These are phyloP conservation scores for Akanthomyces uredinophilus DNA, from an alignment of 2,329 filamentous ascomycete species.

Conservation along the genomic window DNA sequence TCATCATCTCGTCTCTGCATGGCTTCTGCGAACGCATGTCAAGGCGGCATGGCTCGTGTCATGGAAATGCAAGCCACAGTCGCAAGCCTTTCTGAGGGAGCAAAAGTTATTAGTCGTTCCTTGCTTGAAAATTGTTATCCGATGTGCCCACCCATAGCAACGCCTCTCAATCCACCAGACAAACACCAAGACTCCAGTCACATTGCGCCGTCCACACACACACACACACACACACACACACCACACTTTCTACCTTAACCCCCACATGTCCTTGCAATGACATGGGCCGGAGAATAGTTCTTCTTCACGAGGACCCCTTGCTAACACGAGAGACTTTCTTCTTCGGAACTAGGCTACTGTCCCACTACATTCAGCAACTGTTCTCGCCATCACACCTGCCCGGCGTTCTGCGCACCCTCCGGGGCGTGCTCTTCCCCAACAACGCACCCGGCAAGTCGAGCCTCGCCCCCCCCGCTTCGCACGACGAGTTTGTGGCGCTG, in stretches of 20 bases:
- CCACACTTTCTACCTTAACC: background rate
- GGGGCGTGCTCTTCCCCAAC: slow-evolving; percentile 79
- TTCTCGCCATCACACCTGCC: slow-evolving; percentile 62
- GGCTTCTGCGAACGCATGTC: background rate
- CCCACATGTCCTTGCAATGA: background rate
- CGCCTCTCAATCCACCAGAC: background rate
- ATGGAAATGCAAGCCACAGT: background rate
- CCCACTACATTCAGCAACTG: slow-evolving; percentile 51
- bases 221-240: background rate
- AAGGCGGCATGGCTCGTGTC: background rate
- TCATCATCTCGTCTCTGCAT: background rate
- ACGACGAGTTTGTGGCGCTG: slow-evolving; percentile 56
- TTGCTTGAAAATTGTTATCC: background rate
- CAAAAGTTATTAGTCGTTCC: background rate
- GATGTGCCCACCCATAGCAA: background rate
- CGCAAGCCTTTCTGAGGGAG: background rate
- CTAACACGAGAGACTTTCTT: slow-evolving; percentile 22
- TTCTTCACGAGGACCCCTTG: slow-evolving; percentile 1
- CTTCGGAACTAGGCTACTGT: slow-evolving; percentile 48
- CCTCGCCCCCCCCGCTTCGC: slow-evolving; percentile 54
- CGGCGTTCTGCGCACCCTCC: slow-evolving; percentile 62
- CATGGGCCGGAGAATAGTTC: too few relatives aligned
- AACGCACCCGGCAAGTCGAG: slow-evolving; percentile 66
- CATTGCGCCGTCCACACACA: background rate
- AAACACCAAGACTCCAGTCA: background rate